phyloP scores from a whole-genome alignment of 208 protist species.

The Balamuthia mandrillaris region DNA sequence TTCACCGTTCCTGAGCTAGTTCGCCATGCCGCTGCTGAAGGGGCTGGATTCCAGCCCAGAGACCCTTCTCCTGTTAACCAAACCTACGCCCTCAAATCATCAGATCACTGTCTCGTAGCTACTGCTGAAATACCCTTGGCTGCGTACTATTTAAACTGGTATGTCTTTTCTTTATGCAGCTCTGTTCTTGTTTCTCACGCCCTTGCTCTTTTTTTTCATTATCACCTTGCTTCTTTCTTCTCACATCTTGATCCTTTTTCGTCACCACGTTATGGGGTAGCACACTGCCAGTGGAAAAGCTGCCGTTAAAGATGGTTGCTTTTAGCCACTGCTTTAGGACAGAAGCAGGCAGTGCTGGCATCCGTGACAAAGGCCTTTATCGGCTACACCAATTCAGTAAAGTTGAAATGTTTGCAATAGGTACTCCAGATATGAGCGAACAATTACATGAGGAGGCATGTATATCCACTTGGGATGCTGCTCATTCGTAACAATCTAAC shows the following conservation, averaged over 20 bases:
- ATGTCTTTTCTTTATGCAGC: not conserved
- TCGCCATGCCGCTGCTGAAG: constrained; percentile 52
- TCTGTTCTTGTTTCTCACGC: not conserved
- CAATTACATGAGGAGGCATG: constrained; percentile 50
- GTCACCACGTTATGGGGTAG: not conserved
- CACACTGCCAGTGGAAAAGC: not conserved
- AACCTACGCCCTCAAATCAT: constrained; percentile 50
- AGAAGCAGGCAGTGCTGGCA: constrained; percentile 55
- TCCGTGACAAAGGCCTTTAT: constrained; percentile 66
- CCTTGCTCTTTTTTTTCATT: not conserved
- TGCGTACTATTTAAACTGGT: constrained; percentile 47
- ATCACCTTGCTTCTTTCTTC: not conserved
- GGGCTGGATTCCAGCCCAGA: constrained; percentile 74
- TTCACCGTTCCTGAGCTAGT: constrained; percentile 69
- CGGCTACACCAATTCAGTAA: constrained; percentile 80
- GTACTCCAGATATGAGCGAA: no score
- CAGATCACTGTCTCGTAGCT: constrained; percentile 66
- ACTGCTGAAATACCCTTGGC: constrained; percentile 74
- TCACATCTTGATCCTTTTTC: not conserved
- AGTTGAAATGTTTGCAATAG: constrained; percentile 77
- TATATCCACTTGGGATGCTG: no score
- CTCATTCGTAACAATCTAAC: no score
- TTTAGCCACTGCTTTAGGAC: constrained; percentile 68
- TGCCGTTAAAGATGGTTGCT: constrained; percentile 60
- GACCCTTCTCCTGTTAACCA: constrained; percentile 35